Conservation (phyloP, 352 stramenopile species). For the Phytophthora aleatoria region DNA sequence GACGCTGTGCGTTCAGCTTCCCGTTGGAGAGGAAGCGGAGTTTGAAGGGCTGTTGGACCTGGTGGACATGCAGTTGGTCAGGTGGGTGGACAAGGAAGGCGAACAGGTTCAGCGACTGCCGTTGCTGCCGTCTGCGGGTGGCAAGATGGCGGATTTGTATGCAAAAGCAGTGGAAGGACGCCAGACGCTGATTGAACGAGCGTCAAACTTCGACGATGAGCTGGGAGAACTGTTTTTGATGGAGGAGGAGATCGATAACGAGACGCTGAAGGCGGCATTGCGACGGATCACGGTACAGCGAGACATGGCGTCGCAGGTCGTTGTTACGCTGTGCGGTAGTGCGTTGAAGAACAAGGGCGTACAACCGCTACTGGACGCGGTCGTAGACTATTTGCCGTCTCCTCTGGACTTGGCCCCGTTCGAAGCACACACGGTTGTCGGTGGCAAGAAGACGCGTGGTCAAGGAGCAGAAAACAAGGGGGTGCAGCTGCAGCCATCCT, state of each 20-base stretch:
- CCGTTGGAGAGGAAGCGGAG: constrained; percentile 60
- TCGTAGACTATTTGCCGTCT: constrained; percentile 97
- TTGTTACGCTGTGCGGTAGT: constrained; percentile 68
- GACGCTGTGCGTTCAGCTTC: constrained; percentile 69
- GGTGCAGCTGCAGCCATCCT: constrained; percentile 42
- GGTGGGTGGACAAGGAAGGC: constrained; percentile 66
- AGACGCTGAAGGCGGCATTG: constrained; percentile 57
- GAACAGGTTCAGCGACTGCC: constrained; percentile 57
- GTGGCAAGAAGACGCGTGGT: constrained; percentile 41
- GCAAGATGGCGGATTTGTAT: constrained; percentile 64
- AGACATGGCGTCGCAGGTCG: constrained; percentile 42
- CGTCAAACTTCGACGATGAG: constrained; percentile 74
- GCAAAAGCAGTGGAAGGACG: constrained; percentile 41
- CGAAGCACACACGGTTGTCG: constrained; percentile 49
- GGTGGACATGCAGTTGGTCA: constrained; percentile 70
- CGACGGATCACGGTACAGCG: constrained; percentile 64
- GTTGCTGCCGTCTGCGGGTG: constrained; percentile 41
- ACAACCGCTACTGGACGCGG: constrained; percentile 97
- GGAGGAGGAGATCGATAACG: constrained; percentile 62
- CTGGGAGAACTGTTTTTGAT: constrained; percentile 77
- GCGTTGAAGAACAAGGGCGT: constrained; percentile 91
- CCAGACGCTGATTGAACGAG: constrained; percentile 65
- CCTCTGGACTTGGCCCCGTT: constrained; percentile 88
- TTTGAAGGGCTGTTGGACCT: constrained; percentile 76
- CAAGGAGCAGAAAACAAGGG: constrained; percentile 21